A percentile compares a stretch with the other conserved stretches of the same genome.
phyloP scores from a whole-genome alignment of 345 rosid species.

The Zanthoxylum bungeanum region DNA sequence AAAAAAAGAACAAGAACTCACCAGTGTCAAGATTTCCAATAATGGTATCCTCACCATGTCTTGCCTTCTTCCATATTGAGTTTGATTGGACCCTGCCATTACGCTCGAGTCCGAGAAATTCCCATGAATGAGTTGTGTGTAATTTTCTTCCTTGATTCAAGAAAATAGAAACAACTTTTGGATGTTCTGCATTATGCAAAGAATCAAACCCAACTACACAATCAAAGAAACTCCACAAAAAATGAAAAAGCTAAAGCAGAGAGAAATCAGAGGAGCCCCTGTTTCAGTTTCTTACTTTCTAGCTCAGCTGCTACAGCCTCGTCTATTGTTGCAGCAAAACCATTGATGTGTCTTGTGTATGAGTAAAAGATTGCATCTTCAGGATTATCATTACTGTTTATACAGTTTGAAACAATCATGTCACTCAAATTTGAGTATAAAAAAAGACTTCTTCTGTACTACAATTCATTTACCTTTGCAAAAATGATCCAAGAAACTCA shows the following conservation, averaged over 20 bases:
- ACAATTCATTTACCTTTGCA: conserved; percentile 46
- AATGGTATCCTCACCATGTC: conserved; percentile 72
- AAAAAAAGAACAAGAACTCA: conserved; percentile 16
- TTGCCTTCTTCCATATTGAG: conserved; percentile 68
- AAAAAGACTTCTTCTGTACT: too few species aligned
- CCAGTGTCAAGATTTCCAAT: conserved; percentile 92
- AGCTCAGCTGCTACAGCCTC: conserved; percentile 51
- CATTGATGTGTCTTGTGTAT: conserved; percentile 74
- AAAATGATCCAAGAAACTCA: conserved; percentile 61
- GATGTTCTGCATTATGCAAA: conserved; percentile 46
- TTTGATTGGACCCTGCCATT: conserved; percentile 33
- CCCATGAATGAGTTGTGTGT: conserved; percentile 94
- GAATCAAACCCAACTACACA: not conserved
- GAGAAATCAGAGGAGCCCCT: conserved; percentile 2
- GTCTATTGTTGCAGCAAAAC: conserved; percentile 70
- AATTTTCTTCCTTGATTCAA: conserved; percentile 59
- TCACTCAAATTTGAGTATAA: not conserved
- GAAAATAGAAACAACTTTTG: conserved; percentile 76
- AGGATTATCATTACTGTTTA: conserved; percentile 45
- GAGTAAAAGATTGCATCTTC: conserved; percentile 62
- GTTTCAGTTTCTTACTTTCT: conserved; percentile 35
- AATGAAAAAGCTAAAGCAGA: not conserved
- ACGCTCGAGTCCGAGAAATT: conserved; percentile 65
- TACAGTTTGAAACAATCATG: not conserved
- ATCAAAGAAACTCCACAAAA: not conserved